phyloP scores from a whole-genome alignment of 768 basidiomycete genomes.

The Leccinellum albellum region DNA sequence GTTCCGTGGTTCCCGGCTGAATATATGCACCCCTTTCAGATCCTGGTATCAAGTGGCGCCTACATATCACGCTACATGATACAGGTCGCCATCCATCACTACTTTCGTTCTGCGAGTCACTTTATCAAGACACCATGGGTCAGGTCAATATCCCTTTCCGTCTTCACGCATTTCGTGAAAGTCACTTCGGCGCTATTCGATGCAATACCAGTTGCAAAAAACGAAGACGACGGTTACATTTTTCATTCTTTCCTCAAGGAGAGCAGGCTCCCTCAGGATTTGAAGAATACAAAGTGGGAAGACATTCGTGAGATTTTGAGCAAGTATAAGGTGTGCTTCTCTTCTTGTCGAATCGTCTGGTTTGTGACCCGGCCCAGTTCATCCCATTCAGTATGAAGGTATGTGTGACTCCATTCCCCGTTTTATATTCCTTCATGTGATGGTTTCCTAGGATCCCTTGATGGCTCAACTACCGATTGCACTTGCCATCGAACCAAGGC shows the following conservation, averaged over 20 bases:
- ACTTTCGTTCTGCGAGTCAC: slow-evolving; percentile 66
- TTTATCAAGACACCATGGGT: slow-evolving; percentile 78
- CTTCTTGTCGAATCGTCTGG: neutral
- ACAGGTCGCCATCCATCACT: slow-evolving; percentile 76
- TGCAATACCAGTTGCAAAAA: slow-evolving; percentile 65
- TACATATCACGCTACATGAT: slow-evolving; percentile 76
- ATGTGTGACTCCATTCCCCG: slow-evolving; percentile 6
- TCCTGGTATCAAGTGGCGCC: slow-evolving; percentile 70
- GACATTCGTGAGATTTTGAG: slow-evolving; percentile 62
- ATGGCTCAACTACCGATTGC: slow-evolving; percentile 75
- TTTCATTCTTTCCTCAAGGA: slow-evolving; percentile 67
- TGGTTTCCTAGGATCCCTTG: slow-evolving; percentile 57
- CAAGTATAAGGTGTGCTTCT: slow-evolving; percentile 55
- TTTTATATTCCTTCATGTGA: slow-evolving; percentile 3
- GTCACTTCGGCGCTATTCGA: slow-evolving; percentile 57
- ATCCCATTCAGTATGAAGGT: slow-evolving; percentile 76
- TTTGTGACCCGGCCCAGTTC: slow-evolving; percentile 46
- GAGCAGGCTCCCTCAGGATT: slow-evolving; percentile 56
- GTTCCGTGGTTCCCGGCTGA: slow-evolving; percentile 16
- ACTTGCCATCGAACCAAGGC: slow-evolving; percentile 70
- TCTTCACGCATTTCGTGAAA: slow-evolving; percentile 62
- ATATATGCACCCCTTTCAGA: slow-evolving; percentile 42
- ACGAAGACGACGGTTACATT: slow-evolving; percentile 69
- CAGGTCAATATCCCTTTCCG: slow-evolving; percentile 54
- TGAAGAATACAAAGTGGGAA: slow-evolving; percentile 61